Base-by-base conservation (phyloP, 352 stramenopile species). In the Phytophthora nicotianae region DNA sequence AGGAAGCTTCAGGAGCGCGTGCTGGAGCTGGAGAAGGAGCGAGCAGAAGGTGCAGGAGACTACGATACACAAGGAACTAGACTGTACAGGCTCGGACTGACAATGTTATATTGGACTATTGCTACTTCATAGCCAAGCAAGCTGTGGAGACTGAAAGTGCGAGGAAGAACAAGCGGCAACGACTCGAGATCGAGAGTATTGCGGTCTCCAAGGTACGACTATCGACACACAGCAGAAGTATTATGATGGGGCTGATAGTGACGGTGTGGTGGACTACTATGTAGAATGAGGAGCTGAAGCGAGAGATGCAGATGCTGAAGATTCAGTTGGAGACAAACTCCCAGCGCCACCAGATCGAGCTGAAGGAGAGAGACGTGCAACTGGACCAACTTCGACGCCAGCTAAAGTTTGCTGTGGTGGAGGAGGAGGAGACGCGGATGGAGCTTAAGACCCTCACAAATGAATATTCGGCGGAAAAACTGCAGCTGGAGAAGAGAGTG, bases 331-430 rank as follows among this genome's bases (percentile, higher is more conserved):
- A 77, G 29, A 73, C 72, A 11, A 87, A 74, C 13, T 69, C 48
- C 2, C 79, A 89, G 56, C 68, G 65, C 23, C 80, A 92, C 37
- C 79, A 90, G 57, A 81, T 85, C 32, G 81, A 86, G 35, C 58
- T 90, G 9, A 88, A 87, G 57, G 81, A 90, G 54, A 72, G 83
- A 50, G 83, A 92, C 52, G 21, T 83, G n/a, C 71, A 90, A 33
- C 17, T 93, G 24, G 80, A 83, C 21, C 81, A 92, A 66, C 57
- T 94, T n/a, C 62, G 70, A 19, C 70, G 70, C 49, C 86, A 90
- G 43, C 63, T 95, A 0, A 73, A 92, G 56, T 83, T 77, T 54
- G 83, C 84, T 17, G 65, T 90, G 0, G 51, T 50, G 0, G 83
- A 91, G 54, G 86, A 91, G 65, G 72, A 91, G 21, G 68, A 85